phyloP scores from a whole-genome alignment of 371 early-diverging fungal genomes.

The Racocetra persica region DNA sequence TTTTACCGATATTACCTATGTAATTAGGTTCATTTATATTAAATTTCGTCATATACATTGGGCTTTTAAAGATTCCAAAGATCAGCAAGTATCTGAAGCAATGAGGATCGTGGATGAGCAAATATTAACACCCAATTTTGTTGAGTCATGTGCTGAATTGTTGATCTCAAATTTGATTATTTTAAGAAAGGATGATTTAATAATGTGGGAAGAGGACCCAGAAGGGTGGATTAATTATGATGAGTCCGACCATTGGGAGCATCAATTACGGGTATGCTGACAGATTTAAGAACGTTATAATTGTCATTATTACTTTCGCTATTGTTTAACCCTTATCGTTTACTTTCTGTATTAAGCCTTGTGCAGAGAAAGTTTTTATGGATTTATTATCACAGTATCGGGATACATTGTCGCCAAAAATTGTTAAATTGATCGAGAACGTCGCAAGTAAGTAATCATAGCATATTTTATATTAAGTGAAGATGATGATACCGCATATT shows the following conservation, averaged over 20 bases:
- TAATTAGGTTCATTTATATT: neutral
- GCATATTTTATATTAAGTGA: neutral
- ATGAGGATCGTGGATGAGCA: conserved; percentile 63
- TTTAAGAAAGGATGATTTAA: conserved; percentile 72
- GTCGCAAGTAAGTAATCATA: conserved; percentile 59
- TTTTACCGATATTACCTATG: neutral
- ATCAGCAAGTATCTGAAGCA: conserved; percentile 60
- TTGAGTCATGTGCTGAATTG: conserved; percentile 67
- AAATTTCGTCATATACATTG: neutral
- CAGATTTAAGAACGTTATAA: conserved; percentile 30
- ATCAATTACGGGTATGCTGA: conserved; percentile 68
- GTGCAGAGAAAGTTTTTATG: conserved; percentile 86
- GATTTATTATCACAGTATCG: conserved; percentile 74
- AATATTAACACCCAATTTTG: conserved; percentile 77
- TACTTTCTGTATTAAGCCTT: conserved; percentile 59
- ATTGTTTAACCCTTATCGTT: neutral
- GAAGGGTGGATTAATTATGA: conserved; percentile 85
- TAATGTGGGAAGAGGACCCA: conserved; percentile 85
- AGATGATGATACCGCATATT: neutral
- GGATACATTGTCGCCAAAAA: conserved; percentile 67
- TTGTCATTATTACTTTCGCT: neutral
- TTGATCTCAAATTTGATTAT: conserved; percentile 81
- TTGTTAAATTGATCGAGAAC: conserved; percentile 67
- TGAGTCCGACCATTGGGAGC: conserved; percentile 89
- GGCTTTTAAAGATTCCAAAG: conserved; percentile 56